A percentile compares a stretch with the other conserved stretches of the same genome.
These are phyloP conservation scores for Rhizopus sp. DNA, from an alignment of 371 early-diverging fungal species.

Conservation along the genomic window DNA sequence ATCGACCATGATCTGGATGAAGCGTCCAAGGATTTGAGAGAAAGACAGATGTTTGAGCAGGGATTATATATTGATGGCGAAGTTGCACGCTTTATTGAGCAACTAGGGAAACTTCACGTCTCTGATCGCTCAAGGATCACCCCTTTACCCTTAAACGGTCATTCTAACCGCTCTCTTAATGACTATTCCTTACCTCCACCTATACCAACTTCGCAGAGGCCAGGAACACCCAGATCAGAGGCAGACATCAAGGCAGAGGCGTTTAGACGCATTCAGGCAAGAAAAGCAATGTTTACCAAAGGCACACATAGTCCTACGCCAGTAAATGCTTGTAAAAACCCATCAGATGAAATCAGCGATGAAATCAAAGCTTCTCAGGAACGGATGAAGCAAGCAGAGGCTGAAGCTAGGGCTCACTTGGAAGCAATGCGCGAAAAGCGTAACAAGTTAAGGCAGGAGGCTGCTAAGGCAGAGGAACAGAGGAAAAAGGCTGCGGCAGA, in stretches of 20 bases:
- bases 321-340: neutral
- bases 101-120: conserved; percentile 11
- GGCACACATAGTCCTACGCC: conserved; percentile 2
- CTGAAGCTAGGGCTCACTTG: conserved; percentile 34
- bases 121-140: neutral
- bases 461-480: conserved; percentile 30
- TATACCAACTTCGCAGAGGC: conserved; percentile 41
- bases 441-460: conserved; percentile 24
- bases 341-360: conserved; percentile 14
- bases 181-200: conserved; percentile 31
- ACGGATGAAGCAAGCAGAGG: conserved; percentile 41
- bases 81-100: conserved; percentile 41
- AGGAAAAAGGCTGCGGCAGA: conserved; percentile 22
- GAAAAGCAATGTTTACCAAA: conserved; percentile 24
- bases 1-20: conserved; percentile 21
- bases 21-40: conserved; percentile 17
- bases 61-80: conserved; percentile 40
- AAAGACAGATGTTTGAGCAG: conserved; percentile 51
- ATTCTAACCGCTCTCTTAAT: neutral
- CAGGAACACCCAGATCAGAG: conserved; percentile 44
- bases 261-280: conserved; percentile 40
- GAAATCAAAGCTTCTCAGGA: conserved; percentile 45
- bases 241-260: conserved; percentile 51
- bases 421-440: conserved; percentile 33
- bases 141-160: neutral